Base-by-base conservation (phyloP, 257 asterid genomes). In the Gynochthodes officinalis region DNA sequence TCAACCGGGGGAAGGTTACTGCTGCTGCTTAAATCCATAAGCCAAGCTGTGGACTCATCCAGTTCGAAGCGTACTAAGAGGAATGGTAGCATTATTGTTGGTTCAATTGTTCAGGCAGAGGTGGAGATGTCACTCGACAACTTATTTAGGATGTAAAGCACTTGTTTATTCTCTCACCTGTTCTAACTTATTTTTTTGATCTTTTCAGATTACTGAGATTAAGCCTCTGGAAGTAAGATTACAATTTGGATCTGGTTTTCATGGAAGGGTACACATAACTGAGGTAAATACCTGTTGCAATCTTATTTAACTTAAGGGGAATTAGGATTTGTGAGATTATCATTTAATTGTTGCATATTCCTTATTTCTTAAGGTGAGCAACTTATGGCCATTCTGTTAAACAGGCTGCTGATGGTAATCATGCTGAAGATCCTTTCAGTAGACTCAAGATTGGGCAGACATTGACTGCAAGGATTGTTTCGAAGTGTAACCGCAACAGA, bases 61-160 rank as follows among this genome's bases (percentile, higher is more conserved):
- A 85, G 86, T 77, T 85, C 89, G 70, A 95, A 92, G 82, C 86
- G 96, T 50, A 87, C 95, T 27, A 89, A 84, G 80, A 94, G 85
- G 84, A 91, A 84, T 60, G 84, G 84, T 70, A 75, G 82, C 76
- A 83, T 85, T 85, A 87, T 76, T 75, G 82, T 86, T 69, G 98
- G 98, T 67, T 89, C 95, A 70, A 85, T 87, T 63, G 87, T 95
- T 69, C 89, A 86, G 78, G 96, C 88, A 35, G 99, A 95, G 97
- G 99, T 95, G 52, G 37, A 66, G 49, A 62, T 76, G 64, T 28
- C 50, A 39, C 7, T 75, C 18, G 54, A 63, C 23, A 13, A 39
- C 60, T 63, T 63, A 54, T n/a, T 30, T 33, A 54, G 48, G 62
- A 68, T 54, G 33, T 69, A 53, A 75, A 58, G 49, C 59, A 76